Evolutionary conservation across 2,329 filamentous ascomycete genomes (phyloP).

Genomic region (Pseudogymnoascus sp.): DNA sequence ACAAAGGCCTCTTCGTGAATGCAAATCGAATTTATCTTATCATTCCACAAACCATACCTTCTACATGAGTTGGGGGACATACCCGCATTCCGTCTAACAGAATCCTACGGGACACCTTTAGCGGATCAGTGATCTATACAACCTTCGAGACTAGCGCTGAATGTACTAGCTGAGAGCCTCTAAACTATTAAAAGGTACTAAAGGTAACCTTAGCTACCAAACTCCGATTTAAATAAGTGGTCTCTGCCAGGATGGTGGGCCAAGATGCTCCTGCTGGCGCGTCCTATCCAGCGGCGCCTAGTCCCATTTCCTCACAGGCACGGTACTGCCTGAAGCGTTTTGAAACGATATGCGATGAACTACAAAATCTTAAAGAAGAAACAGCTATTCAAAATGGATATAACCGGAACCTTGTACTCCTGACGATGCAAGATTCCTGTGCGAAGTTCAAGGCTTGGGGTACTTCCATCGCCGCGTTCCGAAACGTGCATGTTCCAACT

Average conservation of each 20-base stretch:
- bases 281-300: not conserved
- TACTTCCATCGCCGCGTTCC: constrained; percentile 21
- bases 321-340: not conserved
- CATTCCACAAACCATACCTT: not conserved
- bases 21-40: not conserved
- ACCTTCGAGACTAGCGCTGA: not conserved
- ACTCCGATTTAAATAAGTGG: not conserved
- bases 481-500: constrained; percentile 11
- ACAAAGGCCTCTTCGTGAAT: not conserved
- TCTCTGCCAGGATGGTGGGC: not conserved
- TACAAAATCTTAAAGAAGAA: not conserved
- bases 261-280: not conserved
- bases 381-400: constrained; percentile 10
- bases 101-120: not conserved
- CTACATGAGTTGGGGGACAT: not conserved
- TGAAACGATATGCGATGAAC: not conserved
- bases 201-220: not conserved
- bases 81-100: not conserved
- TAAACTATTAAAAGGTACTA: not conserved
- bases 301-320: not conserved
- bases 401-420: constrained; percentile 12
- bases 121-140: not conserved
- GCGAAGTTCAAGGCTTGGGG: constrained; percentile 22
- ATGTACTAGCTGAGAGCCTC: not conserved
- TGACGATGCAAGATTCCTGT: constrained; percentile 13